Percentiles rank a stretch among this genome's conserved stretches.
These are phyloP conservation scores for Inga leiocalycina DNA, from an alignment of 306 rosid genomes.

Conservation along the genomic window DNA sequence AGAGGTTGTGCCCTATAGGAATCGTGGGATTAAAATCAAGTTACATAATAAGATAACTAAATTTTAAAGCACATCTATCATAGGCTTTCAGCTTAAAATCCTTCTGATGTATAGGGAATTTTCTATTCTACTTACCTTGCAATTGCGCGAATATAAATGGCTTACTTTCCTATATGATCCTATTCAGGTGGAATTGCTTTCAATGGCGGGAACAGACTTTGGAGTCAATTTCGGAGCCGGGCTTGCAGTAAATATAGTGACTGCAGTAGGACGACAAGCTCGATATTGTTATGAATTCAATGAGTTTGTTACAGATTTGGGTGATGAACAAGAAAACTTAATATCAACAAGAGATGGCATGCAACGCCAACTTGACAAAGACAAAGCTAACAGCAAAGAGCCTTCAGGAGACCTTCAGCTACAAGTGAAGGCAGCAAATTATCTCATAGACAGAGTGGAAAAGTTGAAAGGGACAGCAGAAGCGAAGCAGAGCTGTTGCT, in stretches of 20 bases:
- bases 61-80: no score
- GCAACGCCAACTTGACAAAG: not conserved
- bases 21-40: no score
- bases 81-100: no score
- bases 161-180: not conserved
- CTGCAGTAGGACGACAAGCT: not conserved
- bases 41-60: no score
- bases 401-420: not conserved
- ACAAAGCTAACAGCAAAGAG: not conserved
- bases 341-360: not conserved
- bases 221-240: not conserved
- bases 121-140: not conserved
- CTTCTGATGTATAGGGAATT: no score
- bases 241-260: not conserved
- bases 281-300: not conserved
- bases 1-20: no score
- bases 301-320: not conserved
- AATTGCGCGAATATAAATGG: not conserved
- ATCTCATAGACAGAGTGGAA: not conserved
- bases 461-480: not conserved
- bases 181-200: not conserved
- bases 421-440: not conserved
- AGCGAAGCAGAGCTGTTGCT: not conserved
- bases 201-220: not conserved
- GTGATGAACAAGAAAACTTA: not conserved